Evolutionary conservation across 2,329 filamentous ascomycete genomes (phyloP).

Genomic region (Madurella fahalii): DNA sequence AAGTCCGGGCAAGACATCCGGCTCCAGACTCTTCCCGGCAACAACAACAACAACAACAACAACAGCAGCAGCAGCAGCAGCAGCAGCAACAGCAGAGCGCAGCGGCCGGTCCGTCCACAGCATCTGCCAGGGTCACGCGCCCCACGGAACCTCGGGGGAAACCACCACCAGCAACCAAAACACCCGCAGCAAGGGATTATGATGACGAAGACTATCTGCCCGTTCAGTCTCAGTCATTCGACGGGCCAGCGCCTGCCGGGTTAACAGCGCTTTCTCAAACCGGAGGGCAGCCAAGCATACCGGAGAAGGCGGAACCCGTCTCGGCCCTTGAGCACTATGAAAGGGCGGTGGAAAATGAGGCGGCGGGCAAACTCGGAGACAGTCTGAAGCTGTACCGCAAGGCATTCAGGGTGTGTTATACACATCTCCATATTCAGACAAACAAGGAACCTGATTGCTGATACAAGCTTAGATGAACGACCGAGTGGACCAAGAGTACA

Average conservation of each 20-base stretch:
- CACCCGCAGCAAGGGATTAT: conserved; percentile 23
- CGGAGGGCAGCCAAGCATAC: conserved; percentile 25
- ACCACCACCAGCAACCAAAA: conserved; percentile 22
- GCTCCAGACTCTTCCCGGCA: conserved; percentile 10
- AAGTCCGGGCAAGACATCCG: conserved; percentile 53
- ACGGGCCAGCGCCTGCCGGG: conserved; percentile 28
- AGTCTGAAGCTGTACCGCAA: conserved; percentile 84
- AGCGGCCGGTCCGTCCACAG: conserved; percentile 11
- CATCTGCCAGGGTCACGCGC: not conserved
- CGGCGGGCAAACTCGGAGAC: conserved; percentile 78
- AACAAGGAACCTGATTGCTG: not conserved
- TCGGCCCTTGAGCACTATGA: conserved; percentile 93
- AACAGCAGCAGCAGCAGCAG: conserved; percentile 9
- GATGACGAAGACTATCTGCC: conserved; percentile 37
- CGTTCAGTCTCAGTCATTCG: conserved; percentile 33
- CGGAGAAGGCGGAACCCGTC: conserved; percentile 46
- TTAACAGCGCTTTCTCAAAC: conserved; percentile 19
- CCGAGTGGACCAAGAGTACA: conserved; percentile 79
- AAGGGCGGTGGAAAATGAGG: conserved; percentile 83
- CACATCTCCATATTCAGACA: not conserved
- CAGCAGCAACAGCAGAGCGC: conserved; percentile 10
- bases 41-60: conserved; percentile 12
- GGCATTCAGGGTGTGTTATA: conserved; percentile 68
- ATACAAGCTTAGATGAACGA: conserved; percentile 63
- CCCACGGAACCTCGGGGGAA: conserved; percentile 8